Conservation (phyloP, 306 rosid species). For the Lotus japonicus region DNA sequence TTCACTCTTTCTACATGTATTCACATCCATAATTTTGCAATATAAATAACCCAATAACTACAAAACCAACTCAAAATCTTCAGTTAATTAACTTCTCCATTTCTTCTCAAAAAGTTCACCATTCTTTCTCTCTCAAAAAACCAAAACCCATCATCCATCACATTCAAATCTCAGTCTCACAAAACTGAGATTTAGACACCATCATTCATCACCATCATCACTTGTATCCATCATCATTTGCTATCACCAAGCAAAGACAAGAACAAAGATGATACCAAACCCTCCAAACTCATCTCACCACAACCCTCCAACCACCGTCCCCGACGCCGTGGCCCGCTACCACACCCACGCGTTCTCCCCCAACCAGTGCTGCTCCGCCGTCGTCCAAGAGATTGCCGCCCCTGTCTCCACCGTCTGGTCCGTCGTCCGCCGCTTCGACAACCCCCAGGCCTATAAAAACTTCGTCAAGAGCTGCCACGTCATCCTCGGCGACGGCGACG, state of each 20-base stretch:
- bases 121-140: neutral
- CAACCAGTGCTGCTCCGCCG: constrained; percentile 84
- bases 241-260: neutral
- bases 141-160: neutral
- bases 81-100: constrained; percentile 2
- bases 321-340: constrained; percentile 54
- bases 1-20: neutral
- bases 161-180: neutral
- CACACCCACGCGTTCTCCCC: constrained; percentile 47
- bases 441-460: constrained; percentile 88
- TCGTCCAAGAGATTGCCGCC: constrained; percentile 71
- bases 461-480: constrained; percentile 91
- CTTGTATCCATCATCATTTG: neutral
- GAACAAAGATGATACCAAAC: constrained; percentile 4
- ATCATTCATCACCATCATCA: neutral
- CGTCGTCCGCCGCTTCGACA: constrained; percentile 91
- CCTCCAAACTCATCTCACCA: neutral
- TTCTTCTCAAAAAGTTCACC: neutral
- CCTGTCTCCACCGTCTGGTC: constrained; percentile 86
- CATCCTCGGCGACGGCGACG: constrained; percentile 76
- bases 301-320: constrained; percentile 17
- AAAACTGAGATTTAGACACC: too few relatives aligned
- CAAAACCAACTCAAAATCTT: neutral
- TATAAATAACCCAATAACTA: constrained; percentile 6
- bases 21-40: neutral